Evolutionary conservation across 148 eudicot species (phyloP).

Genomic region (Rhododendron kiyosumense): DNA sequence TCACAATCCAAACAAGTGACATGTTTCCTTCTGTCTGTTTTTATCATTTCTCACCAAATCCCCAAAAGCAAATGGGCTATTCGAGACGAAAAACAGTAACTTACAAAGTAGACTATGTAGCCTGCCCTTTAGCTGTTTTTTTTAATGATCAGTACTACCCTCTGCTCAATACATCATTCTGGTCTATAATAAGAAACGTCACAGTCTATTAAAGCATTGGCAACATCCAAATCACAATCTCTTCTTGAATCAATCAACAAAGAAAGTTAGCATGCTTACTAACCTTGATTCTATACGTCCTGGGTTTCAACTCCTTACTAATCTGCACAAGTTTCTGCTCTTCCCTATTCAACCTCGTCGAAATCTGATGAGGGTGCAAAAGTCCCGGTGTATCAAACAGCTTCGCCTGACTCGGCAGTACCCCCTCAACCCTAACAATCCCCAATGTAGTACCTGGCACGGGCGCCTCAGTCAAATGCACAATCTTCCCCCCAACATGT

Average conservation of each 20-base stretch:
- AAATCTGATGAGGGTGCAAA: constrained; percentile 75
- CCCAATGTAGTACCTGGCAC: constrained; percentile 97
- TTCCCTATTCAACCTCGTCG: constrained; percentile 76
- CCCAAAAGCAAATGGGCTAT: neutral
- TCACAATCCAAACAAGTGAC: neutral
- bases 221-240: neutral
- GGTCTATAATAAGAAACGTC: neutral
- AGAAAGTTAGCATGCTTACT: constrained; percentile 6
- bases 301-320: constrained; percentile 83
- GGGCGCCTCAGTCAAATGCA: constrained; percentile 82
- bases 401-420: constrained; percentile 73
- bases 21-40: neutral
- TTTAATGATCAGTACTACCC: neutral
- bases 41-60: neutral
- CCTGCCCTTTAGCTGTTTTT: neutral
- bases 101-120: neutral
- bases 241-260: neutral
- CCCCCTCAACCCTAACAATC: constrained; percentile 77
- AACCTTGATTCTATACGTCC: constrained; percentile 91
- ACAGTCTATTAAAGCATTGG: neutral
- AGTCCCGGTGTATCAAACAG: constrained; percentile 97
- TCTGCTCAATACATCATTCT: neutral
- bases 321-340: constrained; percentile 82
- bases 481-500: constrained; percentile 42
- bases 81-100: neutral